Evolutionary conservation across 1,139 yeast species (phyloP), one percentile per base, ranked within the genome.

Genomic region (Yamadazyma diddensiae): DNA sequence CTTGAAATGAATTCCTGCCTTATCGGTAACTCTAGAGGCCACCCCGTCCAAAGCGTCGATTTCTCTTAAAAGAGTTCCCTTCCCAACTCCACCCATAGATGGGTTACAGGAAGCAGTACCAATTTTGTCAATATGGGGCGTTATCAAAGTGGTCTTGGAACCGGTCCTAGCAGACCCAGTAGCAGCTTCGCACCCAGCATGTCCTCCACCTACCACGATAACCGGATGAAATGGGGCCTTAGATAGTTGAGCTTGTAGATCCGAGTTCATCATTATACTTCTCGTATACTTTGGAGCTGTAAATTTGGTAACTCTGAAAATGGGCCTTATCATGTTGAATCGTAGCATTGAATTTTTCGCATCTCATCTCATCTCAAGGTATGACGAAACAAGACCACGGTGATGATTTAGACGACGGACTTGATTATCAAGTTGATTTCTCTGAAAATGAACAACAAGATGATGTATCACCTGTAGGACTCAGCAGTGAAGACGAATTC

Each of bases 81-180:
- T 94, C 1, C 98, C 99, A 31, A 94, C 94, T 33, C 99, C 99
- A 24, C 98, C 99, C 82, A 88, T 86, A 29, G 88, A 88, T 4
- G 99, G 99, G 53, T 94, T 94, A 55, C 99, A 94, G 1, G 96
- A 87, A 19, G 97, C 94, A 0, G 94, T 84, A 0, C 99, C 99
- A 8, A 94, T 79, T 50, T 87, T 85, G 21, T 69, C 55, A 19
- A 78, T 55, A 31, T 67, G 69, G 1, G 96, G 98, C 0, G 98
- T 92, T 2, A 94, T 69, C 19, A 94, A 65, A 1, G 83, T 62
- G 0, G 97, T 86, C 3, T 53, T 43, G 1, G 83, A 73, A 0
- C 97, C 97, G 1, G 85, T 56, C 41, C 98, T 68, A 1, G 97
- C 95, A 0, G 95, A 70, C 0, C 94, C 98, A 0, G 97, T 73